phyloP scores from a whole-genome alignment of 768 basidiomycete genomes.

The Lentinula detonsa region DNA sequence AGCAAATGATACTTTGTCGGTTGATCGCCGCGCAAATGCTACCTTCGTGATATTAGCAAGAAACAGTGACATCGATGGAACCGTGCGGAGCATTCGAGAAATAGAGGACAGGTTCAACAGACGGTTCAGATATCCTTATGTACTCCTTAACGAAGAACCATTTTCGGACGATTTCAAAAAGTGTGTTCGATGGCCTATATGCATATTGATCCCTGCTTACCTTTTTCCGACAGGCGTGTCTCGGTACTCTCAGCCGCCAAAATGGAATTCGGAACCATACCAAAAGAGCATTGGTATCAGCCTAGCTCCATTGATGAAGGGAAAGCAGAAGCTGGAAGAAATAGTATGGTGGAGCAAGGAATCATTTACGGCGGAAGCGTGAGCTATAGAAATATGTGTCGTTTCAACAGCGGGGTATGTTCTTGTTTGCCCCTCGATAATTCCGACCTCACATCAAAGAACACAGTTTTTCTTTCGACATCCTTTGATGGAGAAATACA shows the following conservation, averaged over 20 bases:
- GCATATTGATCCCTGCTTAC: background rate
- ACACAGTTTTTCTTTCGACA: slow-evolving; percentile 71
- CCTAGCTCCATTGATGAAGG: slow-evolving; percentile 71
- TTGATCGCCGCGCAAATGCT: slow-evolving; percentile 23
- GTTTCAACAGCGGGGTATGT: slow-evolving; percentile 64
- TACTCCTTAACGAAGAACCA: slow-evolving; percentile 81
- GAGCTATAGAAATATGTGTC: slow-evolving; percentile 75
- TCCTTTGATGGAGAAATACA: slow-evolving; percentile 56
- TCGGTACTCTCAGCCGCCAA: slow-evolving; percentile 17
- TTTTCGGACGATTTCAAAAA: slow-evolving; percentile 73
- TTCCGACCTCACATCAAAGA: slow-evolving; percentile 13
- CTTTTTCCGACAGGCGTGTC: slow-evolving; percentile 15
- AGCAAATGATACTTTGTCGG: background rate
- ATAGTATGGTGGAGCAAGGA: slow-evolving; percentile 26
- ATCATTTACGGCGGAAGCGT: slow-evolving; percentile 35
- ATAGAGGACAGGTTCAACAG: slow-evolving; percentile 82
- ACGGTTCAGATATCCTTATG: slow-evolving; percentile 76
- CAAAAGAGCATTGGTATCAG: slow-evolving; percentile 61
- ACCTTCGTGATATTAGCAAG: slow-evolving; percentile 50
- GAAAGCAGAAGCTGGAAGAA: slow-evolving; percentile 31
- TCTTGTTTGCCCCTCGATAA: slow-evolving; percentile 18
- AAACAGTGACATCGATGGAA: slow-evolving; percentile 54
- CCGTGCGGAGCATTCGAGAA: slow-evolving; percentile 61
- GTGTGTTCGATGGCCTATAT: slow-evolving; percentile 18
- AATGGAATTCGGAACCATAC: slow-evolving; percentile 47